Conservation (phyloP, 805 yeast species). For the Kodamaea kaohsiungensis region DNA sequence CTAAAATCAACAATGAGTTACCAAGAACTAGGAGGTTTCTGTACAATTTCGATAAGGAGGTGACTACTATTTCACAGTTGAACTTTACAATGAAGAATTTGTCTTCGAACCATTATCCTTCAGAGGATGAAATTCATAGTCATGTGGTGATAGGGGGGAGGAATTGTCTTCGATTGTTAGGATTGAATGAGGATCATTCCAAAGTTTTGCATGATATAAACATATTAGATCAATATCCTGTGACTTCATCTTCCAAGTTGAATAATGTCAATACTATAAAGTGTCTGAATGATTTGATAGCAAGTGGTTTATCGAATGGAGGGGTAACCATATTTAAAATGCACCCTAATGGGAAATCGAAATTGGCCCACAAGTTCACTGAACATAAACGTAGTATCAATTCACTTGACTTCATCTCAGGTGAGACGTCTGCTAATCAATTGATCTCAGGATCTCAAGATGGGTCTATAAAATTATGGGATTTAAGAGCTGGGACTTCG, state of each 20-base stretch:
- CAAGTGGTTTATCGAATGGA: conserved; percentile 44
- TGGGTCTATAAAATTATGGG: conserved; percentile 78
- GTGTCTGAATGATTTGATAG: conserved; percentile 32
- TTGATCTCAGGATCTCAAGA: conserved; percentile 70
- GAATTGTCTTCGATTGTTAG: conserved; percentile 37
- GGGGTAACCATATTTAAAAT: conserved; percentile 33
- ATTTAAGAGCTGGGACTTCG: conserved; percentile 49
- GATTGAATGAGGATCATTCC: conserved; percentile 32
- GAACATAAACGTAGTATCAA: conserved; percentile 46
- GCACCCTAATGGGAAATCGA: conserved; percentile 33
- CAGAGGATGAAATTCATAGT: conserved; percentile 19
- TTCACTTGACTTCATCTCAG: conserved; percentile 38
- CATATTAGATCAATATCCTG: conserved; percentile 26
- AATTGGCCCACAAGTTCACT: conserved; percentile 27
- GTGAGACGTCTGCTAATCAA: conserved; percentile 19
- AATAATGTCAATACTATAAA: conserved; percentile 42
- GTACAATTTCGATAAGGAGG: conserved; percentile 24
- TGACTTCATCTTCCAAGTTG: conserved; percentile 20
- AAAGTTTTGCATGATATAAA: conserved; percentile 35
- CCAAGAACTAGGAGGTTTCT: conserved; percentile 15
- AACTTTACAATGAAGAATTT: conserved; percentile 18
- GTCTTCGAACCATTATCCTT: neutral
- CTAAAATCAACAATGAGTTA: neutral
- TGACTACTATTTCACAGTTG: conserved; percentile 26
- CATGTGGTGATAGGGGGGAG: conserved; percentile 45